Evolutionary conservation across 345 rosid species (phyloP).

Genomic region (Geranium brycei): DNA sequence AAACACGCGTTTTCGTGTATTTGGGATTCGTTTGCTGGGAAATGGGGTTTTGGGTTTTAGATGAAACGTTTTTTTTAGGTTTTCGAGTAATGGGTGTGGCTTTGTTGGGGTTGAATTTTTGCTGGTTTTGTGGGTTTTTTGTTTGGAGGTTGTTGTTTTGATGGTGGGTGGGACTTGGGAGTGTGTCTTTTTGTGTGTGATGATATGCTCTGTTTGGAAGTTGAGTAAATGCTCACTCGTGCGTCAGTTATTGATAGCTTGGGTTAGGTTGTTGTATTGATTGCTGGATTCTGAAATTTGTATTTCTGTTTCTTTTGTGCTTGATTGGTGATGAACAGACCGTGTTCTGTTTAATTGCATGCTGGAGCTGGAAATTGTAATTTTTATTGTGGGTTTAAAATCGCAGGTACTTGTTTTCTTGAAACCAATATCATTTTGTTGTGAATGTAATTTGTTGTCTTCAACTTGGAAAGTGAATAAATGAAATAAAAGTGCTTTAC

Average conservation of each 20-base stretch:
- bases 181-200: background rate
- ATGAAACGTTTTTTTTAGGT: background rate
- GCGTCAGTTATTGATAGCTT: background rate
- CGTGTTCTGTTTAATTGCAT: background rate
- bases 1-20: background rate
- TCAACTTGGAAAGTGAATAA: background rate
- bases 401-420: background rate
- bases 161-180: background rate
- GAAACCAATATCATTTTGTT: too few relatives aligned
- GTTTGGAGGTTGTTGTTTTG: background rate
- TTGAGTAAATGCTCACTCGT: background rate
- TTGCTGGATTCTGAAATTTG: too few relatives aligned
- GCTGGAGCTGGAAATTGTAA: background rate
- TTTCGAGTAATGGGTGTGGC: background rate
- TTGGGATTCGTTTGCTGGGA: background rate
- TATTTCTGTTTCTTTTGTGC: background rate
- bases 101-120: too few relatives aligned
- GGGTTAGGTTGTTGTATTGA: too few relatives aligned
- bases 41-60: background rate
- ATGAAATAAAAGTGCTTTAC: too few relatives aligned
- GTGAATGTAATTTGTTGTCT: too few relatives aligned
- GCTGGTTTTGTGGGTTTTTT: too few relatives aligned
- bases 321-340: background rate
- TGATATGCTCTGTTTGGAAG: conserved; percentile 1
- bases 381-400: background rate